These are phyloP conservation scores for Plasmodium yoelii DNA, from an alignment of 169 alveolate genomes.

Conservation along the genomic window DNA sequence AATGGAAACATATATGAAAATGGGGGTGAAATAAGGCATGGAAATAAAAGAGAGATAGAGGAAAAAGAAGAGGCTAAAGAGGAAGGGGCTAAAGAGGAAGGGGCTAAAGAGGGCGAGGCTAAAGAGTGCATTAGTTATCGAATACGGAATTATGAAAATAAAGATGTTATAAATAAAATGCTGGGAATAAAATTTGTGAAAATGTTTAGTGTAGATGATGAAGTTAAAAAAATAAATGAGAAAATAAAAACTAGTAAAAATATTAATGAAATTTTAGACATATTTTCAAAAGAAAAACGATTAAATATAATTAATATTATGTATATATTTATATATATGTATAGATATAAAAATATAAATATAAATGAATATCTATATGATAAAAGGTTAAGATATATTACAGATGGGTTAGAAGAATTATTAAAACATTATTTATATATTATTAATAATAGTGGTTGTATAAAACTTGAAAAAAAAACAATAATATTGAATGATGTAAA, in stretches of 20 bases:
- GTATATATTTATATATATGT: slow-evolving; percentile 58
- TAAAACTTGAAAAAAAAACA: background rate
- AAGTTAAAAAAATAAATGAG: slow-evolving; percentile 22
- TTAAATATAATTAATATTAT: slow-evolving; percentile 56
- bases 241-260: slow-evolving; percentile 42
- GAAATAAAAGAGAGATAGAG: background rate
- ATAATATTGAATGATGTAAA: slow-evolving; percentile 22
- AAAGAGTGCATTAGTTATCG: background rate
- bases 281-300: slow-evolving; percentile 23
- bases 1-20: background rate
- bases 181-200: slow-evolving; percentile 3
- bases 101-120: too few species aligned
- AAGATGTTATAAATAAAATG: slow-evolving; percentile 14
- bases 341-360: slow-evolving; percentile 24
- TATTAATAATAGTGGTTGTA: slow-evolving; percentile 6
- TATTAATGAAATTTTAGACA: slow-evolving; percentile 17
- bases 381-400: slow-evolving; percentile 28
- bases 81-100: too few species aligned
- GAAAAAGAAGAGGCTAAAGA: too few species aligned
- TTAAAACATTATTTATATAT: slow-evolving; percentile 44
- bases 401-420: slow-evolving; percentile 39
- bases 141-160: slow-evolving; percentile 13
- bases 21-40: background rate
- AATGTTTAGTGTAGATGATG: slow-evolving; percentile 50
- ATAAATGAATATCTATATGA: slow-evolving; percentile 49